Evolutionary conservation across 1,284 basidiomycete species (phyloP), one percentile per base, ranked within the genome.

Genomic region (Ceratobasidium sp.): DNA sequence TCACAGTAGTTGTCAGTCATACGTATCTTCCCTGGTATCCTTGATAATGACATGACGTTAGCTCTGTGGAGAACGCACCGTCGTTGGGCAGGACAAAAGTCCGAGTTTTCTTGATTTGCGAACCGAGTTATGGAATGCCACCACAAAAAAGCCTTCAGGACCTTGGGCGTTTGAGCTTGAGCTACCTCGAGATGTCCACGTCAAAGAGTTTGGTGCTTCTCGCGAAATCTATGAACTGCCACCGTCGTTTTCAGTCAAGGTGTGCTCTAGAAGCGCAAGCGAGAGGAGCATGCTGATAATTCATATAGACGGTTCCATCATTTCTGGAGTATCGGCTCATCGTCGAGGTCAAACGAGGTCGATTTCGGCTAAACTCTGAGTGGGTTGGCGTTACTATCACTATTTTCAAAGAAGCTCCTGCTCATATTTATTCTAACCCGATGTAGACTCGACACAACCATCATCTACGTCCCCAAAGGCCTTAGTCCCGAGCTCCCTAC

Each of bases 41-140:
- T 33, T n/a, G 3, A 6, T 2, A 51, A 51, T 66, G 53, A 53
- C 47, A 23, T 13, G 10, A 0, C n/a, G 45, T 15, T 49, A 66
- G 64, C 45, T 66, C 17, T 49, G 8, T 6, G 64, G 64, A 33
- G 64, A 66, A 26, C 64, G 64, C 26, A 66, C 64, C 2, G 47
- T 66, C 17, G 64, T 66, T n/a, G 64, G 64, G 31, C 64, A 66
- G n/a, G 64, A 66, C 47, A 49, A 66, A 35, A 66, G 64, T 33
- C 64, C 64, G 15, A 66, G 31, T 15, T 66, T 66, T 8, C 64
- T 66, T n/a, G 42, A 49, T 20, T 17, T 66, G 45, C 13, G 64
- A 66, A 53, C 11, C 17, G 64, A 66, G 20, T 10, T 66, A 6
- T 66, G 64, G 64, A 66, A 66, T 53, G n/a, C 64, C 49, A 51